These are phyloP conservation scores for Dictyostelium brefeldianum DNA, from an alignment of 78 protist genomes.

Conservation along the genomic window DNA sequence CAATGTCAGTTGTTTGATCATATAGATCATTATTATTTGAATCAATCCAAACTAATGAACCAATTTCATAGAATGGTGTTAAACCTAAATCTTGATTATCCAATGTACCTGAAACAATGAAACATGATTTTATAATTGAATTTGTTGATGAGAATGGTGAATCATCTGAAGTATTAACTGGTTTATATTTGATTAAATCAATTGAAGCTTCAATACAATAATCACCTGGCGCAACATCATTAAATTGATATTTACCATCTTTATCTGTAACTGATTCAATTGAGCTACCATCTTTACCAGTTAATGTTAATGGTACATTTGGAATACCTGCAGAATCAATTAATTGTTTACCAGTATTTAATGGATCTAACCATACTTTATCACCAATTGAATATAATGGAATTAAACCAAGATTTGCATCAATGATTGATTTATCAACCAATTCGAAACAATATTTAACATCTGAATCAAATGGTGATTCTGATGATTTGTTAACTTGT, in stretches of 20 bases:
- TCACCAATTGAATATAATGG: slow-evolving; percentile 9
- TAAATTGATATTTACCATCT: slow-evolving; percentile 13
- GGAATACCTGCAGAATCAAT: background rate
- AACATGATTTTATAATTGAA: background rate
- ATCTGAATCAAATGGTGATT: background rate
- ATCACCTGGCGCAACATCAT: slow-evolving; percentile 15
- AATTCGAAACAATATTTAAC: slow-evolving; percentile 3
- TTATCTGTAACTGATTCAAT: background rate
- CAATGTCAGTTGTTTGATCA: background rate
- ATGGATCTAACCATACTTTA: slow-evolving; percentile 7
- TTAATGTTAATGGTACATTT: background rate
- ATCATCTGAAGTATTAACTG: background rate
- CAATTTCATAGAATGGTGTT: background rate
- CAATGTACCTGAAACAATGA: background rate
- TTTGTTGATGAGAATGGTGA: background rate
- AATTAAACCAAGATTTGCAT: slow-evolving; percentile 10
- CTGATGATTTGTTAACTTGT: background rate
- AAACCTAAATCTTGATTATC: background rate
- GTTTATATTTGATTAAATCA: background rate
- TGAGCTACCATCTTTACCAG: background rate
- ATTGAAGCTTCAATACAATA: background rate
- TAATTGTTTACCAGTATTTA: background rate
- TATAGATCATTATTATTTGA: background rate
- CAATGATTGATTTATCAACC: background rate
- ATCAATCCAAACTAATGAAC: slow-evolving; percentile 21